Percentiles rank a stretch among this genome's conserved stretches.
phyloP scores from a whole-genome alignment of 768 basidiomycete species.

The Termitomyces sp. region DNA sequence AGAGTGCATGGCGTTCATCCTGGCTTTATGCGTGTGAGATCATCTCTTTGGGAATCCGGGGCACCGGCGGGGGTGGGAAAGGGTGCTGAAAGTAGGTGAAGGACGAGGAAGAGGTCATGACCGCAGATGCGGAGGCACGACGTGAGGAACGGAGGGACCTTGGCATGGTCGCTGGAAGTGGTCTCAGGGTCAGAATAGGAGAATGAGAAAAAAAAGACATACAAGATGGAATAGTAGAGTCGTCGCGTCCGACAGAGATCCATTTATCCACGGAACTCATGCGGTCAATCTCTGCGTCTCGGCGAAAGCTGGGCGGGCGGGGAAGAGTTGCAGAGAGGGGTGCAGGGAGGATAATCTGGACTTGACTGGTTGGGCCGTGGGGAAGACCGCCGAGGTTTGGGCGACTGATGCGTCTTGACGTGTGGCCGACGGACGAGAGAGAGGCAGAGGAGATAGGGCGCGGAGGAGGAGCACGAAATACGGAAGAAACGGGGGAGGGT shows the following conservation, averaged over 20 bases:
- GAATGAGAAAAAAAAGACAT: neutral
- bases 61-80: conserved; percentile 7
- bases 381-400: conserved; percentile 51
- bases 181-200: neutral
- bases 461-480: conserved; percentile 16
- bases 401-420: conserved; percentile 23
- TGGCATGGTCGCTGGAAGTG: neutral
- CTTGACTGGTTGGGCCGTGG: conserved; percentile 52
- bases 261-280: conserved; percentile 31
- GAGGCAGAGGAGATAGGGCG: conserved; percentile 27
- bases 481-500: conserved; percentile 18
- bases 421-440: conserved; percentile 6
- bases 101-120: conserved; percentile 7
- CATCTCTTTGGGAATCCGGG: neutral
- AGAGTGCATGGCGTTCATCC: neutral
- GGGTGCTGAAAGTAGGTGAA: conserved; percentile 5
- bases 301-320: conserved; percentile 7
- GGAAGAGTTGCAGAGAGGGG: conserved; percentile 47
- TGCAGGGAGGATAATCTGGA: conserved; percentile 65
- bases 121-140: conserved; percentile 2
- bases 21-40: neutral
- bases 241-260: conserved; percentile 21
- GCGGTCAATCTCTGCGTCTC: conserved; percentile 13
- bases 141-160: conserved; percentile 1
- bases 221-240: neutral